Evolutionary conservation across 1,284 basidiomycete species (phyloP).

Genomic region (Blastosporella zonata): DNA sequence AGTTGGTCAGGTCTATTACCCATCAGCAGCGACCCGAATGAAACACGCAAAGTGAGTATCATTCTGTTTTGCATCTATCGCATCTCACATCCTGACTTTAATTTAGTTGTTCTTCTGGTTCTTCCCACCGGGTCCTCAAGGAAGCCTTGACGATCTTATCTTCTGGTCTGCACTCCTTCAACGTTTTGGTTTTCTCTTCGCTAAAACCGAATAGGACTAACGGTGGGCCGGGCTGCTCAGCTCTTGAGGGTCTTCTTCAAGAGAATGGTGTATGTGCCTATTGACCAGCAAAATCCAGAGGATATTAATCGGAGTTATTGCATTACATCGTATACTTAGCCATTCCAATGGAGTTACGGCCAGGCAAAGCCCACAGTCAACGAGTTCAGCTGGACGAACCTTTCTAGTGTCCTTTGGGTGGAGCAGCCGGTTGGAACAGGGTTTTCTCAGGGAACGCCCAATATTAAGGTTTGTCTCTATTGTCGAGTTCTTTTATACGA

Average conservation of each 20-base stretch:
- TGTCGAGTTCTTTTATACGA: too few species aligned
- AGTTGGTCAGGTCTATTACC: conserved; percentile 75
- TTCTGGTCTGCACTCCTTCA: conserved; percentile 50
- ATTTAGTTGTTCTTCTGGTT: conserved; percentile 82
- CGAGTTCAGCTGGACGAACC: conserved; percentile 77
- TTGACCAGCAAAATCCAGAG: neutral
- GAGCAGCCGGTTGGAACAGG: conserved; percentile 87
- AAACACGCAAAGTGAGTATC: conserved; percentile 59
- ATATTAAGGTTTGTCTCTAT: conserved; percentile 52
- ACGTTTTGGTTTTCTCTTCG: neutral
- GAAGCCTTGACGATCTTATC: conserved; percentile 68
- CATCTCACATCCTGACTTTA: neutral
- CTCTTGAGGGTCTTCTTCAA: conserved; percentile 73
- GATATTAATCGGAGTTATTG: neutral
- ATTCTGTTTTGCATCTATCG: neutral
- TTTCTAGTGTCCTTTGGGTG: conserved; percentile 76
- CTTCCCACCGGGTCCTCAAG: conserved; percentile 74
- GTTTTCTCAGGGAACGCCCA: conserved; percentile 71
- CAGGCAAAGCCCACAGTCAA: conserved; percentile 65
- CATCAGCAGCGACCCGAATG: conserved; percentile 56
- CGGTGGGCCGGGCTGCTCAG: conserved; percentile 64
- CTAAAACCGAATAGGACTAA: conserved; percentile 37
- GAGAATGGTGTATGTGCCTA: conserved; percentile 72
- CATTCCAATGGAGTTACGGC: conserved; percentile 65
- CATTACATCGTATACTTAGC: conserved; percentile 34